These are phyloP conservation scores for Logfia minima DNA, from an alignment of 129 eudicot species.

Conservation along the genomic window DNA sequence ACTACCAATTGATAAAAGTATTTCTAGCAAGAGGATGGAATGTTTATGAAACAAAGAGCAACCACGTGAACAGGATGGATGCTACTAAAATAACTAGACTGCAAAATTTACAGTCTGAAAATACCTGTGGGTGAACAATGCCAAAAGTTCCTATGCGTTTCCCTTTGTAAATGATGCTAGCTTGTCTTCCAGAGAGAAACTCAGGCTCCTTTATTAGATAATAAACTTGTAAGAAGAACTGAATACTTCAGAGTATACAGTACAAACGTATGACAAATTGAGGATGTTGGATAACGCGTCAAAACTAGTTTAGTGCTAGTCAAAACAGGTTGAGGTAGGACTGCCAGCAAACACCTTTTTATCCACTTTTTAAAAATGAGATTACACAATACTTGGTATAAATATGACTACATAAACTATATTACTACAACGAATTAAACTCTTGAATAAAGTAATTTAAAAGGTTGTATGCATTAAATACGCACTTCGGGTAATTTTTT, in stretches of 20 bases:
- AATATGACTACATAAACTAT: background rate
- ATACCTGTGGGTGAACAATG: constrained; percentile 93
- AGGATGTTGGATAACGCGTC: background rate
- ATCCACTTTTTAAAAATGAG: background rate
- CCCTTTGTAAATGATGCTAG: constrained; percentile 80
- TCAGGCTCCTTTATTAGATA: constrained; percentile 65
- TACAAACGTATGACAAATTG: background rate
- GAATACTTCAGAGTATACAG: background rate
- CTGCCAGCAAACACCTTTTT: background rate
- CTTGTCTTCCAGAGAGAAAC: constrained; percentile 91
- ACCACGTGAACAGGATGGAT: background rate
- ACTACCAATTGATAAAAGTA: background rate
- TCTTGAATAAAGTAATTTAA: background rate
- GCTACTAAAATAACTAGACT: constrained; percentile 12
- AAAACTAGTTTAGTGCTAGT: background rate
- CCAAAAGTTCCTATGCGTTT: constrained; percentile 80
- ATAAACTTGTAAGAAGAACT: background rate
- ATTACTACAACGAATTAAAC: background rate
- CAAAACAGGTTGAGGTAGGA: background rate
- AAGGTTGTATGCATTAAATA: background rate
- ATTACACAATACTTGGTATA: background rate
- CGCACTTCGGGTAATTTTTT: background rate
- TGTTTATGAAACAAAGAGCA: background rate
- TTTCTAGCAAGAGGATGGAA: background rate
- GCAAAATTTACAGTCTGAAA: background rate